Evolutionary conservation across 495 filamentous ascomycete species (phyloP).

Genomic region (Daldinia bambusicola): DNA sequence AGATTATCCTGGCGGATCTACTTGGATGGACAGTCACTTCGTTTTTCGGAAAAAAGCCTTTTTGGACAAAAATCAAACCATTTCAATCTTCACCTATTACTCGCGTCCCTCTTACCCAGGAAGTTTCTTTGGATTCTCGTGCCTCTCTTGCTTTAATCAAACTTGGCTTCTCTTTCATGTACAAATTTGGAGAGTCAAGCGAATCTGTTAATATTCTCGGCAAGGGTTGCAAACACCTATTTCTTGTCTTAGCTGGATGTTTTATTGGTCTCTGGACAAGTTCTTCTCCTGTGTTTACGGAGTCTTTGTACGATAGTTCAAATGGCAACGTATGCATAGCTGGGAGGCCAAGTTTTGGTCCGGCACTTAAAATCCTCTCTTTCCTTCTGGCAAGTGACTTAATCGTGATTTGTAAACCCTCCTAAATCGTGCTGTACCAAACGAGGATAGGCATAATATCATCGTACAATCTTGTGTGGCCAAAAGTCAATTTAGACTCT

Average conservation of each 20-base stretch:
- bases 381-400: not conserved
- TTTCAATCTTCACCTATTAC: constrained; percentile 43
- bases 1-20: constrained; percentile 10
- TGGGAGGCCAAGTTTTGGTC: constrained; percentile 57
- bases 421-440: too few relatives aligned
- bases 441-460: too few relatives aligned
- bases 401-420: not conserved
- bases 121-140: constrained; percentile 42
- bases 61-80: constrained; percentile 48
- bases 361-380: constrained; percentile 28
- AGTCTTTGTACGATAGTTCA: constrained; percentile 47
- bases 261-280: constrained; percentile 54
- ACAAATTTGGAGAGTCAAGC: constrained; percentile 41
- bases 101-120: constrained; percentile 43
- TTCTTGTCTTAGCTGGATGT: constrained; percentile 48
- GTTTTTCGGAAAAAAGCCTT: constrained; percentile 12
- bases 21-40: constrained; percentile 31
- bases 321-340: constrained; percentile 49
- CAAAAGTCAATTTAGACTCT: not conserved
- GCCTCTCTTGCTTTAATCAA: constrained; percentile 22
- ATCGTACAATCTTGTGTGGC: too few relatives aligned
- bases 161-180: constrained; percentile 42
- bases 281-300: constrained; percentile 25
- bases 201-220: constrained; percentile 38
- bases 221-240: constrained; percentile 30